Evolutionary conservation across 148 eudicot genomes (phyloP), one percentile per base, ranked within the genome.

Genomic region (Polygonum maritimum): DNA sequence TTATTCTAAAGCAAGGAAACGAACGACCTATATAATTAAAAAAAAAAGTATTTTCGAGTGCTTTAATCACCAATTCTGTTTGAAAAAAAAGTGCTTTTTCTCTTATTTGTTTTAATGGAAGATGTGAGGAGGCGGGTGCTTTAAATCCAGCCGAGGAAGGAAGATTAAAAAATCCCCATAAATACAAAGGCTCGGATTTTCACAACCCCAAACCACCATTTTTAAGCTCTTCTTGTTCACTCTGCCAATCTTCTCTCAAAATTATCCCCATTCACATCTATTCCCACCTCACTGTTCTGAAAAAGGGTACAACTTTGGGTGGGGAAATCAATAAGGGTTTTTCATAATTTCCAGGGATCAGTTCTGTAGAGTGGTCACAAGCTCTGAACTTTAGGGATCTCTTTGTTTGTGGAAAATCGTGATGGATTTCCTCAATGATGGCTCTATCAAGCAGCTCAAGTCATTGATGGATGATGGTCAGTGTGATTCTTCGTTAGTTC

Each of bases 401-500:
- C 3, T 67, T 80, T 78, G 16, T 49, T 19, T 35, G 19, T 55
- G 51, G 33, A 31, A n/a, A 69, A 11, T 78, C 76, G 44, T 78
- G 71, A 85, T 85, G 87, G 87, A 85, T 76, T 60, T 76, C 71
- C 76, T 85, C 5, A 80, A 78, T 80, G 88, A 88, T 19, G 95
- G 92, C 36, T 87, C 91, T 85, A 73, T 94, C 80, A 86, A 87
- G 78, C 87, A 90, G 82, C 84, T 91, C 62, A 88, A 90, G 79
- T 72, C 81, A 70, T 83, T 85, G 74, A 82, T 91, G 85, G 92
- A 91, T 44, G 79, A 81, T 76, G 83, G 97, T 91, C 73, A 69
- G 79, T 71, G 12, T 65, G 19, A 1, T 33, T 71, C 71, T 49
- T 77, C 26, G 19, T 54, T 21, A n/a, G 26, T n/a, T 57, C 21